Percentiles rank a stretch among this genome's conserved stretches.
Evolutionary conservation across 495 filamentous ascomycete species (phyloP).

Genomic region (Aspergillus ostianus): DNA sequence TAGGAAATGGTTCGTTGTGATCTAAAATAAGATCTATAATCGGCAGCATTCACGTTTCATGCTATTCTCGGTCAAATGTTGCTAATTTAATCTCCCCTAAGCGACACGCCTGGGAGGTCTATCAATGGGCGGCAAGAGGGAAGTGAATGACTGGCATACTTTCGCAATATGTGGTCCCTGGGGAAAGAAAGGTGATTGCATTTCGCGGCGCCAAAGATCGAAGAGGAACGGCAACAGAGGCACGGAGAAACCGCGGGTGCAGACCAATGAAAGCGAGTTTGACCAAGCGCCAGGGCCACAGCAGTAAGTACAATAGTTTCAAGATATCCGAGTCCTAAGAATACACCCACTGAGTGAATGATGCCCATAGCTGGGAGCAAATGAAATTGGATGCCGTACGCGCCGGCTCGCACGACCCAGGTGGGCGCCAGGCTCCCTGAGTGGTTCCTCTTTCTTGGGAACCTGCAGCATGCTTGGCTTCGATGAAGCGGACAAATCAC

Average conservation of each 20-base stretch:
- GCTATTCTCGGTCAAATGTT: slow-evolving; percentile 25
- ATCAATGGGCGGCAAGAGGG: slow-evolving; percentile 23
- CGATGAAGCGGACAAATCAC: slow-evolving; percentile 18
- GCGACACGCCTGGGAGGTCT: slow-evolving; percentile 12
- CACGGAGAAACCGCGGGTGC: slow-evolving; percentile 4
- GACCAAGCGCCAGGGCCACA: slow-evolving; percentile 5
- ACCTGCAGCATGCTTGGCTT: slow-evolving; percentile 15
- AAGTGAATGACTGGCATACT: slow-evolving; percentile 9
- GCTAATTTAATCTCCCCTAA: slow-evolving; percentile 18
- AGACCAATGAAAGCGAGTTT: slow-evolving; percentile 7
- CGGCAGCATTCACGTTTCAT: slow-evolving; percentile 37
- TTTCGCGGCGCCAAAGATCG: slow-evolving; percentile 19
- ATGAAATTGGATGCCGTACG: slow-evolving; percentile 28
- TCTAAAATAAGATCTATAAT: slow-evolving; percentile 35
- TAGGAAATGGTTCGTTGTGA: slow-evolving; percentile 29
- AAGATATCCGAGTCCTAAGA: slow-evolving; percentile 19
- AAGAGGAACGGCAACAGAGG: slow-evolving; percentile 8
- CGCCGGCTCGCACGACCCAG: slow-evolving; percentile 22
- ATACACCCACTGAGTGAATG: slow-evolving; percentile 11
- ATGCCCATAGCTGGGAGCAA: slow-evolving; percentile 5
- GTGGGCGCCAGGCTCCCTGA: slow-evolving; percentile 26
- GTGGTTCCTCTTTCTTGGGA: slow-evolving; percentile 19
- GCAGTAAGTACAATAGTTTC: slow-evolving; percentile 15
- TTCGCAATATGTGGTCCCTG: slow-evolving; percentile 13
- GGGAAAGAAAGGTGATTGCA: slow-evolving; percentile 8